phyloP scores from a whole-genome alignment of 805 yeast genomes.

The Starmerella sp. region DNA sequence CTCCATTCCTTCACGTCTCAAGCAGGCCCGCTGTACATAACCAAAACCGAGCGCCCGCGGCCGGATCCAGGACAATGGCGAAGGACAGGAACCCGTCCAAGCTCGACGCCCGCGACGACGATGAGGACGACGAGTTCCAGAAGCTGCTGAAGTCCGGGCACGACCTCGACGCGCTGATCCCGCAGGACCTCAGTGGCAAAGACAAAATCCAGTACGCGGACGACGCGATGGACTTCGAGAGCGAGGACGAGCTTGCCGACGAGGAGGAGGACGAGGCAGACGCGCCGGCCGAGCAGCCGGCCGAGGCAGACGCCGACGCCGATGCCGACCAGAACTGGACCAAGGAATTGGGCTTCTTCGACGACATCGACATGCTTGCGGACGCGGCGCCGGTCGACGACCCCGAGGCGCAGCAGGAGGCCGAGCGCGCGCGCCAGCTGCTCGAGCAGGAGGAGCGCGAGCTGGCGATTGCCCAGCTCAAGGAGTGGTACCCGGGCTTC shows the following conservation, averaged over 20 bases:
- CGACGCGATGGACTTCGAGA: slow-evolving; percentile 89
- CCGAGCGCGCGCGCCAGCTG: slow-evolving; percentile 14
- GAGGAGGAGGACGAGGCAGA: slow-evolving; percentile 45
- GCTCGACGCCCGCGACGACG: background rate
- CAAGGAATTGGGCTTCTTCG: slow-evolving; percentile 26
- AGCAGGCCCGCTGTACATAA: too few species aligned
- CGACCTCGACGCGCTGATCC: slow-evolving; percentile 24
- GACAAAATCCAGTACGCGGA: slow-evolving; percentile 67
- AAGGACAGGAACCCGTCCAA: background rate
- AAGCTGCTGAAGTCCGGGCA: slow-evolving; percentile 25
- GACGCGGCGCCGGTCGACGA: background rate
- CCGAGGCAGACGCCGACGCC: slow-evolving; percentile 6
- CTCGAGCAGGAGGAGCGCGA: slow-evolving; percentile 16
- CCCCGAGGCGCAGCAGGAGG: slow-evolving; percentile 2
- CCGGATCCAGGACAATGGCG: background rate
- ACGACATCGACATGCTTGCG: slow-evolving; percentile 7
- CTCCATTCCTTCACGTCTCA: too few species aligned
- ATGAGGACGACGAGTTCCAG: slow-evolving; percentile 29
- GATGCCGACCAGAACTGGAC: slow-evolving; percentile 30
- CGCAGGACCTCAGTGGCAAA: slow-evolving; percentile 31
- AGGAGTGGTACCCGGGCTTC: slow-evolving; percentile 51
- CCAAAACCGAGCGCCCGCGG: background rate
- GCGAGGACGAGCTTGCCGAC: slow-evolving; percentile 88
- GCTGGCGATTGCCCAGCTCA: slow-evolving; percentile 23
- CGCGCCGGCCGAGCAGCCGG: slow-evolving; percentile 19